Percentiles rank a stretch among this genome's conserved stretches.
phyloP scores from a whole-genome alignment of 2,329 filamentous ascomycete species.

The Lachnellula occidentalis region DNA sequence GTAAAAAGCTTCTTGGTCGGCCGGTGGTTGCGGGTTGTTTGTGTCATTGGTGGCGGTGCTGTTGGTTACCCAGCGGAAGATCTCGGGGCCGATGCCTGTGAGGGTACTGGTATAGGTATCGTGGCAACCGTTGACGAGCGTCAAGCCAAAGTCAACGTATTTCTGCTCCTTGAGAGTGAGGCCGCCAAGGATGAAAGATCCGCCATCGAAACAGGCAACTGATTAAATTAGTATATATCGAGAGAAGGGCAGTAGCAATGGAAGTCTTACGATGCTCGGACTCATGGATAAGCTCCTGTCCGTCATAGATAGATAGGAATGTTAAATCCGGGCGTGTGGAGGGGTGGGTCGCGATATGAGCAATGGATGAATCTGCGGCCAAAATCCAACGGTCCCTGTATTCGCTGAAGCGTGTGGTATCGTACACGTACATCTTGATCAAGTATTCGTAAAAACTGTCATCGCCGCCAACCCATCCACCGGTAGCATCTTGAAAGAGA shows the following conservation, averaged over 20 bases:
- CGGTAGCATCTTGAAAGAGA: slow-evolving; percentile 57
- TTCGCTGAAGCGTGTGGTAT: slow-evolving; percentile 52
- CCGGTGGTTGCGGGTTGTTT: slow-evolving; percentile 39
- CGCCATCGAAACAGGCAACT: slow-evolving; percentile 79
- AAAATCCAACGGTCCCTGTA: slow-evolving; percentile 72
- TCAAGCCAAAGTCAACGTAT: slow-evolving; percentile 69
- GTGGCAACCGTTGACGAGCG: slow-evolving; percentile 67
- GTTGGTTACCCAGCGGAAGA: slow-evolving; percentile 56
- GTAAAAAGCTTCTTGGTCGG: slow-evolving; percentile 54
- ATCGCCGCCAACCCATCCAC: slow-evolving; percentile 71
- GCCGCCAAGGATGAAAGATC: slow-evolving; percentile 79
- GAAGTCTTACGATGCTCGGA: slow-evolving; percentile 38
- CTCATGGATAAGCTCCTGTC: slow-evolving; percentile 37
- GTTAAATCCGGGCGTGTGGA: slow-evolving; percentile 62
- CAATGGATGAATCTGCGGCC: slow-evolving; percentile 71
- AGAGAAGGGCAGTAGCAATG: not conserved
- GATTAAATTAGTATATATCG: slow-evolving; percentile 5
- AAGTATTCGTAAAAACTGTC: slow-evolving; percentile 88
- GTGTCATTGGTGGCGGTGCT: slow-evolving; percentile 32
- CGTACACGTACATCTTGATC: slow-evolving; percentile 86
- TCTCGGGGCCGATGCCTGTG: slow-evolving; percentile 73
- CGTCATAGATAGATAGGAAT: slow-evolving; percentile 57
- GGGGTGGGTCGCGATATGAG: slow-evolving; percentile 65
- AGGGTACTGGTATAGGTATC: slow-evolving; percentile 64
- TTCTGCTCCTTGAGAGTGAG: slow-evolving; percentile 58